These are phyloP conservation scores for Tritrichomonas foetus DNA, from an alignment of 208 protist genomes.

Conservation along the genomic window DNA sequence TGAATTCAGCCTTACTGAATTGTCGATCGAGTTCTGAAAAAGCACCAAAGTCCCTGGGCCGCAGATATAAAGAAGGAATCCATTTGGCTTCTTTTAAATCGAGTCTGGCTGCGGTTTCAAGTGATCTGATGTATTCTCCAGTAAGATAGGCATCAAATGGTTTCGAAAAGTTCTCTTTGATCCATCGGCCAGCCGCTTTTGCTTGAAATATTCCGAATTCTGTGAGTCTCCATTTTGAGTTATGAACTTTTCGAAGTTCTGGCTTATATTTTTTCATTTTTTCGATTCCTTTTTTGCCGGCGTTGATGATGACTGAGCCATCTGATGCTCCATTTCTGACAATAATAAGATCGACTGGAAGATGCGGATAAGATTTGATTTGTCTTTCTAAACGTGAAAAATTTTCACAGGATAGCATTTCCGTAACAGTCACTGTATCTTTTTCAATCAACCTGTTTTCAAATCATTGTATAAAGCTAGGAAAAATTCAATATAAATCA, in stretches of 20 bases:
- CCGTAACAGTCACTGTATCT: too few relatives aligned
- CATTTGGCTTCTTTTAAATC: neutral
- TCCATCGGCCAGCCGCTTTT: neutral
- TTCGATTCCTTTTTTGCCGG: neutral
- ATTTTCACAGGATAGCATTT: too few relatives aligned
- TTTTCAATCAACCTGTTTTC: too few relatives aligned
- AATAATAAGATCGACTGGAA: conserved; percentile 12
- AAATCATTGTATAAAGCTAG: too few relatives aligned
- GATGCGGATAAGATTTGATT: neutral
- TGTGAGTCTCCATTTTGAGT: neutral
- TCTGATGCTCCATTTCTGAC: neutral
- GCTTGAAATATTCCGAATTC: neutral
- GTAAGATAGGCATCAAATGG: conserved; percentile 13
- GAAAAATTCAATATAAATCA: too few relatives aligned
- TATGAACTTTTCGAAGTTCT: neutral
- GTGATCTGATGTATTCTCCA: neutral
- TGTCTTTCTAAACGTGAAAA: too few relatives aligned
- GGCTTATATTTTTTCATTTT: too few relatives aligned
- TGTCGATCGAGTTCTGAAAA: neutral
- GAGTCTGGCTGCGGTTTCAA: neutral
- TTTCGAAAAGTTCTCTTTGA: neutral
- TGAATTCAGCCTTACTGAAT: neutral
- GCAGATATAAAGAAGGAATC: neutral
- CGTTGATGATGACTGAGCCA: neutral
- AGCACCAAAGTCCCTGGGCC: neutral